Conservation (phyloP, 2,329 filamentous ascomycete species). For the Pseudopithomyces maydicus region DNA sequence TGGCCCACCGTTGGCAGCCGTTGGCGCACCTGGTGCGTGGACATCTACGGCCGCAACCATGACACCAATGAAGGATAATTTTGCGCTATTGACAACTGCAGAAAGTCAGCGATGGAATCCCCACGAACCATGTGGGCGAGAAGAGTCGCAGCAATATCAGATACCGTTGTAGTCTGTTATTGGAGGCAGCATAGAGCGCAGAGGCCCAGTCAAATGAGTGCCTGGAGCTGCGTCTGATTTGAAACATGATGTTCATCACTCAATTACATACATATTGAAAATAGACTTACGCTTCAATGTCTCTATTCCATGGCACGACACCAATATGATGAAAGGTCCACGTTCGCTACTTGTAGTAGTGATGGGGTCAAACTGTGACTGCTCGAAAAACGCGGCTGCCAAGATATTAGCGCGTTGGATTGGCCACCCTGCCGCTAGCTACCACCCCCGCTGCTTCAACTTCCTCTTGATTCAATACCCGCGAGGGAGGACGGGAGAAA, state of each 20-base stretch:
- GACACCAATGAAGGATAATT: background rate
- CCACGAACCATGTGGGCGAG: conserved; percentile 1
- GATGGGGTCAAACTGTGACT: background rate
- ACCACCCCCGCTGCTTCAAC: background rate
- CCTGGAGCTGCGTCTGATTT: conserved; percentile 29
- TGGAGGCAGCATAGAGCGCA: conserved; percentile 38
- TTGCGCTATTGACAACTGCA: conserved; percentile 1
- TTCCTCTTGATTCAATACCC: too few relatives aligned
- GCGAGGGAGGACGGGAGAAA: too few relatives aligned
- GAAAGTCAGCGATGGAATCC: conserved; percentile 1
- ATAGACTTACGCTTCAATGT: background rate
- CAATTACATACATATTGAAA: background rate
- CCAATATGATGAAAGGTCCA: background rate
- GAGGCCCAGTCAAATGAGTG: conserved; percentile 40
- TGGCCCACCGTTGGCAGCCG: conserved; percentile 8
- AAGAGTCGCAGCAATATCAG: conserved; percentile 25
- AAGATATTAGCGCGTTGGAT: background rate
- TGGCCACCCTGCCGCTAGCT: background rate
- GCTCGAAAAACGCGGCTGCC: conserved; percentile 1
- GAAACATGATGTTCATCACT: conserved; percentile 31
- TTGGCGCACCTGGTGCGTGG: background rate
- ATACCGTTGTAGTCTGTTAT: conserved; percentile 48
- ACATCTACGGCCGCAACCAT: conserved; percentile 8
- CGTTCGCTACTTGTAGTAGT: background rate
- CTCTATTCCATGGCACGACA: background rate